Evolutionary conservation across 2,329 filamentous ascomycete species (phyloP), one percentile per base, ranked within the genome.

Genomic region (Mycocentrospora acerina): DNA sequence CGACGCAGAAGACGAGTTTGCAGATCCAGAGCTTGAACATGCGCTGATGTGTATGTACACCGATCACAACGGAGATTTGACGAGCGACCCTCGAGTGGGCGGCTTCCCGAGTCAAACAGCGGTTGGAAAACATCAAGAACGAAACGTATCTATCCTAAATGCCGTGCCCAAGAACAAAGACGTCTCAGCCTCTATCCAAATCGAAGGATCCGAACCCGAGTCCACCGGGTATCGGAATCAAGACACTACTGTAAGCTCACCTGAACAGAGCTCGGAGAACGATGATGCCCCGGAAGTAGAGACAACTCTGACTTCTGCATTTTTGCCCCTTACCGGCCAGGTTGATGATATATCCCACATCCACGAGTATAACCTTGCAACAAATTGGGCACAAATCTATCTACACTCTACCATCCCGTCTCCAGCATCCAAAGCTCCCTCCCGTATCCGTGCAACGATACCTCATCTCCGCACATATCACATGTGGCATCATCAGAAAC

Each of bases 391-490:
- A 8, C 50, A 51, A 10, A 26, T 42, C 10, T 60, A 64, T 41
- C 53, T 64, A 18, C n/a, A 29, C 16, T 44, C 42, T 16, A 60
- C 60, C 7, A 59, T 66, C 26, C 62, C 62, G n/a, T 48, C 46
- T 1, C 44, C 55, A 12, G 28, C 32, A 12, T 47, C 53, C 3
- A 38, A 19, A 7, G 13, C 32, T 7, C 53, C 47, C 10, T 45
- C 59, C 8, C 51, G 54, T 13, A 59, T 63, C 25, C 60, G 57
- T 15, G 62, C 62, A 19, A 65, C 62, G 5, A 22, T 59, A 3
- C 41, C 57, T 2, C 59, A 56, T 34, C 54, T 67, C 11, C 61
- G 62, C 10, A 58, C 60, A 7, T 67, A 66, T 39, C 51, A 64
- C 27, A 37, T 67, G 24, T 67, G 64, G 64, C 42, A 60, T 24